Evolutionary conservation across 2,329 filamentous ascomycete species (phyloP).

Genomic region (Metarhizium rileyi): DNA sequence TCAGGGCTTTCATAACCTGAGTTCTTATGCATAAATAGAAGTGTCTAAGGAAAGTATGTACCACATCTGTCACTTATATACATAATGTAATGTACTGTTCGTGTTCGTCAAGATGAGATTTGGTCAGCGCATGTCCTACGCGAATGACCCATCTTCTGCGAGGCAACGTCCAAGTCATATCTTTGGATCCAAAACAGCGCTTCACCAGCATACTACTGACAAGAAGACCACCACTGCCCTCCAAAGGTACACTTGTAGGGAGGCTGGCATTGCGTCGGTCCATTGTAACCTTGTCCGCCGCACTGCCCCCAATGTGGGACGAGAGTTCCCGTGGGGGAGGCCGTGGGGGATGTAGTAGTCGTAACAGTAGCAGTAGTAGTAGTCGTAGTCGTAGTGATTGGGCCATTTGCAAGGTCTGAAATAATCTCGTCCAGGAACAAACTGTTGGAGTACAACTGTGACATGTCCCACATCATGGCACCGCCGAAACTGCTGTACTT

Average conservation of each 20-base stretch:
- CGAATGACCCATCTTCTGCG: too few species aligned
- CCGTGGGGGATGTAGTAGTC: constrained; percentile 2
- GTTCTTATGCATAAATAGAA: too few species aligned
- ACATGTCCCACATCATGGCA: constrained; percentile 61
- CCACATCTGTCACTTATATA: too few species aligned
- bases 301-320: constrained; percentile 17
- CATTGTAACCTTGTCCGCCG: constrained; percentile 14
- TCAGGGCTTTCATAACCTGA: too few species aligned
- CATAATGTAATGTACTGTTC: too few species aligned
- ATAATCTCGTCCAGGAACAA: constrained; percentile 43
- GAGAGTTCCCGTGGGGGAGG: constrained; percentile 10
- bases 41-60: too few species aligned
- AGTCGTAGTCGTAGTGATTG: background rate
- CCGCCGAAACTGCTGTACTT: constrained; percentile 53
- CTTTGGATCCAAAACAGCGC: too few species aligned
- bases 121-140: too few species aligned
- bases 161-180: too few species aligned
- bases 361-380: background rate
- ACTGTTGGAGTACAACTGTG: constrained; percentile 46
- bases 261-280: constrained; percentile 13
- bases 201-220: constrained; percentile 3
- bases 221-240: constrained; percentile 14
- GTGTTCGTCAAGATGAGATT: too few species aligned
- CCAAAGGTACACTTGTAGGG: constrained; percentile 13
- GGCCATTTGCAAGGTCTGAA: constrained; percentile 18